Base-by-base conservation (phyloP, 129 eudicot species). In the Oenanthe sinensis region DNA sequence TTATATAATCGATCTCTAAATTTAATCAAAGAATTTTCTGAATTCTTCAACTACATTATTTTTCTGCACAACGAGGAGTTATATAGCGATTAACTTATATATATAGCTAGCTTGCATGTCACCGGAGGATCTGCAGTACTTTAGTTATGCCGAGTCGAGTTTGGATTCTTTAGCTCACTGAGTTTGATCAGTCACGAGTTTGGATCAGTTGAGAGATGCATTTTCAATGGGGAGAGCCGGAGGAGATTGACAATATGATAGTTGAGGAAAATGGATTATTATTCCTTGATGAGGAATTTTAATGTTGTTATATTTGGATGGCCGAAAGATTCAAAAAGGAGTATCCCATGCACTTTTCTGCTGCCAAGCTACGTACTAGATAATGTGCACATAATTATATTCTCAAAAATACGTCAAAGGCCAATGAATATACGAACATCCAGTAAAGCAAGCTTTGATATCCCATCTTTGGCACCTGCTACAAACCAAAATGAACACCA, bases 391-490 rank as follows among this genome's bases (percentile, higher is more conserved):
- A 2, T n/a, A 63, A n/a, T 78, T 70, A 78, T 54, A 82, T 85
- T 75, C 85, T 81, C 74, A 76, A 79, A 13, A 78, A 68, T 44
- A 87, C 42, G 79, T 83, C 86, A 70, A 85, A 78, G 75, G 83
- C 89, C 88, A 82, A 76, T 86, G 89, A 83, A 85, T 82, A 84
- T 19, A 84, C 78, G 49, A 85, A 81, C 79, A 85, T 82, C 85
- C 89, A 88, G 77, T 81, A 82, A 62, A 84, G 69, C 77, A 88
- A 33, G 83, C 85, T 87, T 80, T 78, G 75, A 72, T 86, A 82
- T 62, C 87, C 93, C 43, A 74, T 79, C 83, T 71, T 78, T 79
- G 75, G 81, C 42, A 75, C 88, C 98, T 94, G 97, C 71, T 82
- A 40, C 47, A 77, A 58, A 76, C 24, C 36, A 78, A 13, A 65